A percentile compares a stretch with the other conserved stretches of the same genome.
These are phyloP conservation scores for Canna indica DNA, from an alignment of 176 grass and related monocot genomes.

Conservation along the genomic window DNA sequence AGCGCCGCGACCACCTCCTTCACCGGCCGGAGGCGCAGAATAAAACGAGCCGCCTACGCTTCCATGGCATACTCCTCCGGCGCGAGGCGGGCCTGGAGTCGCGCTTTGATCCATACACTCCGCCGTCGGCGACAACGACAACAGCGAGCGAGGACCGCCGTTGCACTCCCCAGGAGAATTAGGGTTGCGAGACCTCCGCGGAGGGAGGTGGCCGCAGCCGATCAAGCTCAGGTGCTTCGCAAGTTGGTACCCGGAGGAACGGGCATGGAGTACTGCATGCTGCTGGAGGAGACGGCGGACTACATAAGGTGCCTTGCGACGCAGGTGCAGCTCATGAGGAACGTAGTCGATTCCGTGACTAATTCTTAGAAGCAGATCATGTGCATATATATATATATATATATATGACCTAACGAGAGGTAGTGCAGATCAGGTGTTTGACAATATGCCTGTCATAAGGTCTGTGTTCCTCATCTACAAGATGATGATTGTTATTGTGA, in stretches of 20 bases:
- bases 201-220: neutral
- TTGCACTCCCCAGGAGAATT: neutral
- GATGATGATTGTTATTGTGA: too few relatives aligned
- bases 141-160: neutral
- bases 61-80: slow-evolving; percentile 8
- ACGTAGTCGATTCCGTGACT: neutral
- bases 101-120: slow-evolving; percentile 8
- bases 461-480: too few relatives aligned
- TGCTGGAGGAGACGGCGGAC: slow-evolving; percentile 19
- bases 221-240: too few relatives aligned
- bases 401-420: too few relatives aligned
- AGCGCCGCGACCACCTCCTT: neutral
- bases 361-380: too few relatives aligned
- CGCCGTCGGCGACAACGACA: neutral
- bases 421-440: too few relatives aligned
- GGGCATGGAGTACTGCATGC: slow-evolving; percentile 15
- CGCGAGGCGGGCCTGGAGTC: slow-evolving; percentile 4
- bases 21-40: neutral
- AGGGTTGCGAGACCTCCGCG: neutral
- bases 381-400: too few relatives aligned
- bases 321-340: slow-evolving; percentile 18
- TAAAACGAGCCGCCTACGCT: slow-evolving; percentile 3
- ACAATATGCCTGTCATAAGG: too few relatives aligned
- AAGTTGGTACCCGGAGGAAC: slow-evolving; percentile 3
- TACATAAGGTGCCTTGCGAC: slow-evolving; percentile 8